phyloP scores from a whole-genome alignment of 305 asterid species.

The Fraxinus floribunda region DNA sequence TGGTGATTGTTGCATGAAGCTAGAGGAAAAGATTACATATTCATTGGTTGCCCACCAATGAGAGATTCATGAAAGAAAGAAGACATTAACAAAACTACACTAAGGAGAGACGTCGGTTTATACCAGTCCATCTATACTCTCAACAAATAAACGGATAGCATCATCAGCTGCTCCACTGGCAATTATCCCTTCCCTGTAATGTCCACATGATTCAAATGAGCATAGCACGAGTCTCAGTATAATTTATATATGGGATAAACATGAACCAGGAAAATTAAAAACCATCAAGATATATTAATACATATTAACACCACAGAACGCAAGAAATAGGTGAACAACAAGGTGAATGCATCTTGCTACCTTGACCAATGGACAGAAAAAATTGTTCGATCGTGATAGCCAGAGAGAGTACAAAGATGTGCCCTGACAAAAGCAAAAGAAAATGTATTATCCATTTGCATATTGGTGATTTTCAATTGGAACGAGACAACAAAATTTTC shows the following conservation, averaged over 20 bases:
- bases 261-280: background rate
- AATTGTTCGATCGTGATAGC: constrained; percentile 88
- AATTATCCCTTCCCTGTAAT: constrained; percentile 74
- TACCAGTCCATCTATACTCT: constrained; percentile 64
- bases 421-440: constrained; percentile 52
- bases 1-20: background rate
- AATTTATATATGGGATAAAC: constrained; percentile 8
- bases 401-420: constrained; percentile 74
- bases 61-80: background rate
- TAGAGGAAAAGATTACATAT: background rate
- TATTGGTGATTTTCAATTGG: background rate
- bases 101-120: background rate
- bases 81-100: background rate
- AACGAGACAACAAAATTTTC: background rate
- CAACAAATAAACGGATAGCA: constrained; percentile 81
- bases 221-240: background rate
- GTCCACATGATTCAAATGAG: constrained; percentile 19
- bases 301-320: constrained; percentile 5
- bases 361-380: constrained; percentile 90
- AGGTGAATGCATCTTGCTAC: constrained; percentile 34
- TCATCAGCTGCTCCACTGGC: constrained; percentile 88
- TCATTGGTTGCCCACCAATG: background rate
- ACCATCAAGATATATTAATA: background rate
- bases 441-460: constrained; percentile 15
- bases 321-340: constrained; percentile 10